Evolutionary conservation across 768 basidiomycete genomes (phyloP).

Genomic region (Termitomyces bulborhizus): DNA sequence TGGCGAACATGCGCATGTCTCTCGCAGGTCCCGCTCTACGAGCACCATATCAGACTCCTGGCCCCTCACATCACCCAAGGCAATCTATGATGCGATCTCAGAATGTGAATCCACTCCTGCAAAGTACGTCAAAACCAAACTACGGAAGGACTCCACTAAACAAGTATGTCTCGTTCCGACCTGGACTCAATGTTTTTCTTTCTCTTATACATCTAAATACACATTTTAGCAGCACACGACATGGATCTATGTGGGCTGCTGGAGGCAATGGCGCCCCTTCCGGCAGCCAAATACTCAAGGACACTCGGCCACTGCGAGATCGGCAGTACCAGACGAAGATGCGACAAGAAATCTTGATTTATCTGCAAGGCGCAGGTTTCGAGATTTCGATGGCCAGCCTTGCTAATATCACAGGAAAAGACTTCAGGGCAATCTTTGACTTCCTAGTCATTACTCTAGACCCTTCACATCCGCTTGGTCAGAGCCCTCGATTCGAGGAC

Average conservation of each 20-base stretch:
- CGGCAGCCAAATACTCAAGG: conserved; percentile 57
- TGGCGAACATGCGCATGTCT: conserved; percentile 56
- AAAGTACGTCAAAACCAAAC: conserved; percentile 61
- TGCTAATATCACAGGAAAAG: conserved; percentile 75
- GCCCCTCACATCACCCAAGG: conserved; percentile 47
- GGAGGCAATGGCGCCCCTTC: conserved; percentile 41
- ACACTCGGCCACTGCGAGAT: conserved; percentile 76
- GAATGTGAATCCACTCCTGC: conserved; percentile 59
- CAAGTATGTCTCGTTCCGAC: conserved; percentile 38
- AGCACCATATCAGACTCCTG: conserved; percentile 37
- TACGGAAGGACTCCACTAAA: conserved; percentile 73
- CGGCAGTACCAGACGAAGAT: conserved; percentile 65
- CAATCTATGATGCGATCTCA: conserved; percentile 69
- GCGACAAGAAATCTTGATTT: conserved; percentile 71
- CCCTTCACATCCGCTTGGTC: conserved; percentile 52
- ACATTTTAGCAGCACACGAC: conserved; percentile 53
- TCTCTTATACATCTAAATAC: neutral
- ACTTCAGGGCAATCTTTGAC: conserved; percentile 81
- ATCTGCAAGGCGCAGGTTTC: conserved; percentile 59
- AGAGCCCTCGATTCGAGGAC: conserved; percentile 60
- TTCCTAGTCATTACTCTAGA: conserved; percentile 70
- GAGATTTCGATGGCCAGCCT: conserved; percentile 66
- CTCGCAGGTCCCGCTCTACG: conserved; percentile 72
- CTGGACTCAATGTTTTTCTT: conserved; percentile 6
- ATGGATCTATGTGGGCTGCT: conserved; percentile 71